A percentile compares a stretch with the other conserved stretches of the same genome.
Conservation (phyloP, 352 stramenopile genomes). For the Pythium graminicola region DNA sequence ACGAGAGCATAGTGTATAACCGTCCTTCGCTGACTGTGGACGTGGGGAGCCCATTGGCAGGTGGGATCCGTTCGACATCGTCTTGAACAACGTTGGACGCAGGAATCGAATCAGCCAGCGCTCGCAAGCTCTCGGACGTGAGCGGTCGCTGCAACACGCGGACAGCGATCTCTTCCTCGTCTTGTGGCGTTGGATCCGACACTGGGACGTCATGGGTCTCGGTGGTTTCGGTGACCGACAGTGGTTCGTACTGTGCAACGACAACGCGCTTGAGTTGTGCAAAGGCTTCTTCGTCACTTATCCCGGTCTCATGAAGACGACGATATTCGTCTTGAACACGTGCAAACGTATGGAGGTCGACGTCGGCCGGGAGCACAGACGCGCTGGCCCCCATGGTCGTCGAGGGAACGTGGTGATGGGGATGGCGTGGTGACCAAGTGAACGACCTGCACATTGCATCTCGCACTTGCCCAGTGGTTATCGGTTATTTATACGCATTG, state of each 20-base stretch:
- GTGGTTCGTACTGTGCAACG: constrained; percentile 5
- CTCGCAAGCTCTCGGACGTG: constrained; percentile 10
- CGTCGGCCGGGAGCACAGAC: constrained; percentile 14
- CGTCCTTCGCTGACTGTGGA: constrained; percentile 8
- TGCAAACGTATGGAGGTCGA: constrained; percentile 19
- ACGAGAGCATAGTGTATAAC: constrained; percentile 2
- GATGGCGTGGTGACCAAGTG: neutral
- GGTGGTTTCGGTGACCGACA: too few relatives aligned
- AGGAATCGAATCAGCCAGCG: constrained; percentile 9
- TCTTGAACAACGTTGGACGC: constrained; percentile 1
- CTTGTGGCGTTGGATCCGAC: too few relatives aligned
- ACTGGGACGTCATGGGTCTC: neutral
- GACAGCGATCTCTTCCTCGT: neutral
- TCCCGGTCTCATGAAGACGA: neutral
- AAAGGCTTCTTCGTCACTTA: constrained; percentile 22
- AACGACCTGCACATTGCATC: neutral
- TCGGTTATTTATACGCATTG: too few relatives aligned
- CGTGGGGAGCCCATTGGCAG: too few relatives aligned
- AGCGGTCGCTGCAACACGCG: constrained; percentile 11
- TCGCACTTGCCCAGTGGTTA: too few relatives aligned
- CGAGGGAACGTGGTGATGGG: neutral
- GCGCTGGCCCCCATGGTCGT: constrained; percentile 22
- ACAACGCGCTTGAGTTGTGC: constrained; percentile 18
- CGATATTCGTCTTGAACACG: constrained; percentile 22
- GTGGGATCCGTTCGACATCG: too few relatives aligned